Conservation (phyloP, 148 eudicot genomes). For the Vaccinium corymbosum region DNA sequence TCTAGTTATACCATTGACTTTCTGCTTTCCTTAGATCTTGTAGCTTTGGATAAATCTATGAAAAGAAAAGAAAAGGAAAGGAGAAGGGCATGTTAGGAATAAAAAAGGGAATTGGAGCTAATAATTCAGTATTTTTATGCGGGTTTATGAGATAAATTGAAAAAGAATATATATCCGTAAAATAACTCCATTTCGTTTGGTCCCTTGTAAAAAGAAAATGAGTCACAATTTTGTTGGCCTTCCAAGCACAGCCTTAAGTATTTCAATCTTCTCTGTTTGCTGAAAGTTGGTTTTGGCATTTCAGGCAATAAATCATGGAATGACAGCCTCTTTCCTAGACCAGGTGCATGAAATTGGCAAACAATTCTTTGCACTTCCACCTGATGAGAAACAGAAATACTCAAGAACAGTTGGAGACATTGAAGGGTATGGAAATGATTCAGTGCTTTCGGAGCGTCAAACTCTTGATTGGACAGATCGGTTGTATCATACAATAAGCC, state of each 20-base stretch:
- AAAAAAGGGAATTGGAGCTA: neutral
- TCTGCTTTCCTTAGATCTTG: neutral
- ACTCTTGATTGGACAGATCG: constrained; percentile 66
- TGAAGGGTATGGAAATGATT: constrained; percentile 64
- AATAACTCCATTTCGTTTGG: neutral
- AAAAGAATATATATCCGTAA: neutral
- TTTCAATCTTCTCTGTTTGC: neutral
- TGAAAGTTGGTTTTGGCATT: neutral
- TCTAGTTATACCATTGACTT: neutral
- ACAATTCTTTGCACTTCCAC: constrained; percentile 50
- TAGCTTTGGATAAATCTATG: neutral
- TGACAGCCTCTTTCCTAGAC: constrained; percentile 42
- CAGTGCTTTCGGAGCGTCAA: constrained; percentile 37
- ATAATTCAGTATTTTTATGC: neutral
- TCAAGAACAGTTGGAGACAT: constrained; percentile 29
- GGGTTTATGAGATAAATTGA: neutral
- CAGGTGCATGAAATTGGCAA: constrained; percentile 41
- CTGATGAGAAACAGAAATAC: constrained; percentile 48
- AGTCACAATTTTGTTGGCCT: neutral
- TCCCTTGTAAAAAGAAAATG: neutral
- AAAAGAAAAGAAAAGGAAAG: neutral
- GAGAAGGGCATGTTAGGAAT: neutral
- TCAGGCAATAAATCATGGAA: constrained; percentile 62
- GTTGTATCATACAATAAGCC: constrained; percentile 40
- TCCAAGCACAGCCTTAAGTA: neutral